Evolutionary conservation across 805 yeast species (phyloP), one percentile per base, ranked within the genome.

Genomic region (Candida easanensis): DNA sequence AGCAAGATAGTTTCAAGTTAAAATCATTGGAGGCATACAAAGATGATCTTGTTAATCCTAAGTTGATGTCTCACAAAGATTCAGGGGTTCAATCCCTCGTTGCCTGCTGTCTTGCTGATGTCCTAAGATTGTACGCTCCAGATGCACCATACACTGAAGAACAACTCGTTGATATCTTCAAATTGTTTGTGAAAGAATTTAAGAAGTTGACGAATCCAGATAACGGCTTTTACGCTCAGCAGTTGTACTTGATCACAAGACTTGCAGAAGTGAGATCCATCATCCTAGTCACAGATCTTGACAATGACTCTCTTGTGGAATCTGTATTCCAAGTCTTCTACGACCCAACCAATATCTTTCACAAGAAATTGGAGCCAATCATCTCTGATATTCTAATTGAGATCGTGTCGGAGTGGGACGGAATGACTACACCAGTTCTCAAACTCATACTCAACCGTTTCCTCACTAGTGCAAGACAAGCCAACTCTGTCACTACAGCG

Each of bases 81-180:
- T 45, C 60, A 3, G 93, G 91, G 5, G 79, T 89, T 7, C 84
- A 80, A 50, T 79, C 90, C 0, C 77, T 70, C 45, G 75, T 75
- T 1, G 80, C 93, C 7, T 83, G 95, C 56, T 81, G 93, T 49
- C 49, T 88, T 7, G 72, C 88, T 5, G 96, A 89, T 58, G 69
- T 90, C 9, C 63, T 89, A 33, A 70, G 96, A 45, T 61, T 90
- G 14, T 83, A 74, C 55, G 97, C 96, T 0, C 97, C 97, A 0
- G 87, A 89, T 58, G 95, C 96, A 6, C 97, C 97, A 4, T 89
- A 75, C 62, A 78, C 84, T 2, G 79, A 80, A 19, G 49, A 66
- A 2, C 82, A 84, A 51, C 68, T 89, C 30, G 68, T 79, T 1
- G 80, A 70, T 4, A 74, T 88, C 16, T 88, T 89, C 66, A 76